phyloP scores from a whole-genome alignment of 257 asterid genomes.

The Solanum medicagineum region DNA sequence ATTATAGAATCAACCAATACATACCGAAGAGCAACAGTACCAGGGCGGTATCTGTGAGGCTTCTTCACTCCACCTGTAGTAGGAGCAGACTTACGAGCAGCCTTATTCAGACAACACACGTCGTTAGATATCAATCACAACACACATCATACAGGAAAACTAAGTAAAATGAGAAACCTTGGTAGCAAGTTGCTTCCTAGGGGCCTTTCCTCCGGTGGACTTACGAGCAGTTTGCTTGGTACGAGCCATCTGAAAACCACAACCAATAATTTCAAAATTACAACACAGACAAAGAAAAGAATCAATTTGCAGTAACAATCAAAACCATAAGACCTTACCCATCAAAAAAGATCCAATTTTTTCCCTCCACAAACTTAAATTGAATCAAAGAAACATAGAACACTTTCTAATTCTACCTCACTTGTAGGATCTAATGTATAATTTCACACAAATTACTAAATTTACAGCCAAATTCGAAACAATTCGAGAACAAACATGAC shows the following conservation, averaged over 20 bases:
- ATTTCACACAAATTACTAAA: not conserved
- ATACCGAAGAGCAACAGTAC: constrained; percentile 67
- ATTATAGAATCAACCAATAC: not conserved
- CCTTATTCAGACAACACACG: constrained; percentile 7
- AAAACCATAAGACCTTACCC: not conserved
- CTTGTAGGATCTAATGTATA: too few relatives aligned
- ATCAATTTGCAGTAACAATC: not conserved
- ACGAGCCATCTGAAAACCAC: constrained; percentile 50
- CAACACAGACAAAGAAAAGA: not conserved
- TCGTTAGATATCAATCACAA: not conserved
- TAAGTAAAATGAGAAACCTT: constrained; percentile 17
- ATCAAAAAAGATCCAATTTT: not conserved
- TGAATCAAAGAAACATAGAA: too few relatives aligned
- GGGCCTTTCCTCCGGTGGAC: constrained; percentile 77
- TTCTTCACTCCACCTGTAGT: constrained; percentile 77
- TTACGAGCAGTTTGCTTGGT: constrained; percentile 76
- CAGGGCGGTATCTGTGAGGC: constrained; percentile 75
- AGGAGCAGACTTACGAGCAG: constrained; percentile 82
- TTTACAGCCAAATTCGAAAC: not conserved
- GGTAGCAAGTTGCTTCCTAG: constrained; percentile 68
- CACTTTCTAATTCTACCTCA: too few relatives aligned
- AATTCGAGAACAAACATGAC: not conserved
- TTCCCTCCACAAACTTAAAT: too few relatives aligned
- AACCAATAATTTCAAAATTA: not conserved
- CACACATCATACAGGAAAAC: too few relatives aligned